A percentile compares a stretch with the other conserved stretches of the same genome.
phyloP scores from a whole-genome alignment of 306 rosid genomes.

The Quercus dentata region DNA sequence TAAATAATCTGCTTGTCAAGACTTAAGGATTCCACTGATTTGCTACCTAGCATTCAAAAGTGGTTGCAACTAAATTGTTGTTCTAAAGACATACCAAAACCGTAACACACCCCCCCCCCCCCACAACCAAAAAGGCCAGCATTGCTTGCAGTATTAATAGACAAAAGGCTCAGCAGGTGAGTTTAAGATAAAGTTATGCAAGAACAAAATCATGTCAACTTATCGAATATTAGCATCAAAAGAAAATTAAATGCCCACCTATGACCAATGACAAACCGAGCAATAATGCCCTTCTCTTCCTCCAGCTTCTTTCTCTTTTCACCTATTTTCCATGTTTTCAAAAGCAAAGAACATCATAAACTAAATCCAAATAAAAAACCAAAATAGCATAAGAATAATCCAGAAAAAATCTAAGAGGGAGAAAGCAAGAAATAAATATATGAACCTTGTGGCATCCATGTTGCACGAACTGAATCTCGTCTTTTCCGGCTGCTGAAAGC shows the following conservation, averaged over 20 bases:
- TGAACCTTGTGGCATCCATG: constrained; percentile 98
- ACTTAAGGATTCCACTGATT: background rate
- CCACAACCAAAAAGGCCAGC: no score
- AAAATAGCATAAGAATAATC: background rate
- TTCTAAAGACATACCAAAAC: background rate
- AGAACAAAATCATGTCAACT: background rate
- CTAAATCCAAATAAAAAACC: constrained; percentile 4
- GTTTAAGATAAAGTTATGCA: constrained; percentile 2
- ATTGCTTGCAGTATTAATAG: background rate
- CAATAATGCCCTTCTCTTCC: constrained; percentile 95
- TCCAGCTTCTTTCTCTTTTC: constrained; percentile 90
- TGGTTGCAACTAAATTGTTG: background rate
- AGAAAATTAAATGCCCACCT: constrained; percentile 46
- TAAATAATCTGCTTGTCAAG: background rate
- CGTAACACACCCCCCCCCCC: no score
- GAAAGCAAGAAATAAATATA: constrained; percentile 4
- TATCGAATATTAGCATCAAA: constrained; percentile 1
- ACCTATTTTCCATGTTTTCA: constrained; percentile 50
- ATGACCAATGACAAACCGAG: constrained; percentile 95
- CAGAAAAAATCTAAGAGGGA: background rate
- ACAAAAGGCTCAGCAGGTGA: constrained; percentile 1
- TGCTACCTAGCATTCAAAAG: background rate
- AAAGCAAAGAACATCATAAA: constrained; percentile 38
- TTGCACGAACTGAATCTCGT: constrained; percentile 92
- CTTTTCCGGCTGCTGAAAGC: constrained; percentile 99